Percentiles rank a stretch among this genome's conserved stretches.
Conservation (phyloP, 2,329 filamentous ascomycete genomes). For the Trichoderma sp. region DNA sequence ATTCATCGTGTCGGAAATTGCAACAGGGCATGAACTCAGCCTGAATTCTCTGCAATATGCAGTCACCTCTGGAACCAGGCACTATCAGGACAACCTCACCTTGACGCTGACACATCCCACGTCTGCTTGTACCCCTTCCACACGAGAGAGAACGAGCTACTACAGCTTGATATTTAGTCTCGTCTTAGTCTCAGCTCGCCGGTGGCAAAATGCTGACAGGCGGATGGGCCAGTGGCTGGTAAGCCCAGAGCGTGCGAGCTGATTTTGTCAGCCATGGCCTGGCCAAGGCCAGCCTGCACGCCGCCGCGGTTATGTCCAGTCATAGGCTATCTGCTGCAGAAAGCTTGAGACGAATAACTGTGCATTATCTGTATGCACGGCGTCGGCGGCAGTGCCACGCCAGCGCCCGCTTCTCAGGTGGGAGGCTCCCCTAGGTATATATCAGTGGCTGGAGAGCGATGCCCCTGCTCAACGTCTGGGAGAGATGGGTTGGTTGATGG, state of each 20-base stretch:
- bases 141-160: not conserved
- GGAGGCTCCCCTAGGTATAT: not conserved
- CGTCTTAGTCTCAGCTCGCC: not conserved
- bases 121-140: not conserved
- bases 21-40: not conserved
- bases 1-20: not conserved
- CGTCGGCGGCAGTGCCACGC: conserved; percentile 15
- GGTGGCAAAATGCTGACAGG: conserved; percentile 20
- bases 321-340: not conserved
- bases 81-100: not conserved
- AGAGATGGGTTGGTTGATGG: not conserved
- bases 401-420: conserved; percentile 15
- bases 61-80: not conserved
- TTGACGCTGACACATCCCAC: not conserved
- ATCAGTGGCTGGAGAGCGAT: conserved; percentile 12
- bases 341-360: not conserved
- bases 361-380: conserved; percentile 14
- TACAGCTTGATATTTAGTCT: not conserved
- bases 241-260: conserved; percentile 7
- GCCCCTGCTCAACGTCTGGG: not conserved
- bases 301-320: not conserved
- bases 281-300: not conserved
- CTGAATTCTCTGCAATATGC: not conserved
- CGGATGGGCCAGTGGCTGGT: conserved; percentile 11
- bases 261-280: conserved; percentile 14